These are phyloP conservation scores for Lodderomyces beijingensis DNA, from an alignment of 1,139 yeast genomes.

Conservation along the genomic window DNA sequence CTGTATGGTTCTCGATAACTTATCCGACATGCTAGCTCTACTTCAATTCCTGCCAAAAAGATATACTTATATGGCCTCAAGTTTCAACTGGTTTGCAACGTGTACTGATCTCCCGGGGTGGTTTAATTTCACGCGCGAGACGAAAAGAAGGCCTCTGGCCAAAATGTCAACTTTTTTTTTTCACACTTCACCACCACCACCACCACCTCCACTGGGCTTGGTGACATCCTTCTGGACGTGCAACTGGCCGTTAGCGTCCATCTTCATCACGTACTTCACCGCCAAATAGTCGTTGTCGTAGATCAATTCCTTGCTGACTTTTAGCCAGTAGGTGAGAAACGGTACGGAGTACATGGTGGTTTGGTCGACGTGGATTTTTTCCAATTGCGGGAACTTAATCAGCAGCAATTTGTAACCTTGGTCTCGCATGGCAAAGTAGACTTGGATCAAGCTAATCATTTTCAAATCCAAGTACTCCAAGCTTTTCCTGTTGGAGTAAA, in stretches of 20 bases:
- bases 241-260: constrained; percentile 1
- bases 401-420: neutral
- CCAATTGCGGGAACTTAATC: constrained; percentile 4
- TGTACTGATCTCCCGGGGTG: too few species aligned
- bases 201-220: constrained; percentile 2
- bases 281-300: constrained; percentile 7
- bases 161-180: neutral
- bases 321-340: constrained; percentile 6
- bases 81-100: too few species aligned
- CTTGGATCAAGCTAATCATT: constrained; percentile 7
- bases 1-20: constrained; percentile 55
- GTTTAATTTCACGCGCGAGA: too few species aligned
- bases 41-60: too few species aligned
- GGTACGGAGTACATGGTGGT: constrained; percentile 7
- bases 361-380: constrained; percentile 9
- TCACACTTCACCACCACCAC: neutral
- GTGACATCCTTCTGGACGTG: constrained; percentile 1
- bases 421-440: constrained; percentile 2
- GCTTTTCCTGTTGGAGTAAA: constrained; percentile 4
- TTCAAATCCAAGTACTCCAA: constrained; percentile 7
- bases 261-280: constrained; percentile 1
- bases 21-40: constrained; percentile 27
- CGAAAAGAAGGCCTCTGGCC: constrained; percentile 1
- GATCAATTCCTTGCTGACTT: constrained; percentile 3
- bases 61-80: too few species aligned